Conservation (phyloP, 1,284 basidiomycete species). For the Naganishia sp. region DNA sequence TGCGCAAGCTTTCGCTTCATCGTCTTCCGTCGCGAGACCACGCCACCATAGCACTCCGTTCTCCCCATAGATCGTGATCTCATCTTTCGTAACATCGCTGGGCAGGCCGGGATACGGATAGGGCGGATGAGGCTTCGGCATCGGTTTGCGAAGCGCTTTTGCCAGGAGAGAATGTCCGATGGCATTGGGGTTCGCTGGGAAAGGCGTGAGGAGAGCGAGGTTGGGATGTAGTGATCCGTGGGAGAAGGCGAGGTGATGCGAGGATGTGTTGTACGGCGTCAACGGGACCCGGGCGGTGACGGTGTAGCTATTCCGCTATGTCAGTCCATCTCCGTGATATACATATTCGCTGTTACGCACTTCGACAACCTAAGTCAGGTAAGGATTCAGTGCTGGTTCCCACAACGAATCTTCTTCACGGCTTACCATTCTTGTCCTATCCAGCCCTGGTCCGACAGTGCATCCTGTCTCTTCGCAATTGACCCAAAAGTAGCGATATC, state of each 20-base stretch:
- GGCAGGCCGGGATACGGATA: conserved; percentile 76
- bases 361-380: conserved; percentile 60
- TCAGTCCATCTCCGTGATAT: background rate
- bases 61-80: conserved; percentile 68
- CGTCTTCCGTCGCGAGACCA: conserved; percentile 65
- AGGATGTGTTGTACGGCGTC: conserved; percentile 70
- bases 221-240: conserved; percentile 80
- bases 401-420: too few species aligned
- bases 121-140: conserved; percentile 77
- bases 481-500: conserved; percentile 79
- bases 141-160: conserved; percentile 58
- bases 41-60: conserved; percentile 89
- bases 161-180: conserved; percentile 68
- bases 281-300: conserved; percentile 76
- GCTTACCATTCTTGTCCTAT: conserved; percentile 72
- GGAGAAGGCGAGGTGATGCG: conserved; percentile 69
- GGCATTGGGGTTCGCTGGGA: conserved; percentile 75
- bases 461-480: conserved; percentile 66
- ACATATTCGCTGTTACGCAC: conserved; percentile 35
- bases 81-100: conserved; percentile 63
- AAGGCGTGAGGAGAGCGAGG: conserved; percentile 70
- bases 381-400: background rate
- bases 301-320: conserved; percentile 61
- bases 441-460: conserved; percentile 68
- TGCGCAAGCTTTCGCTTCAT: conserved; percentile 63